These are phyloP conservation scores for Chlorencoelia australis DNA, from an alignment of 2,329 filamentous ascomycete species.

Conservation along the genomic window DNA sequence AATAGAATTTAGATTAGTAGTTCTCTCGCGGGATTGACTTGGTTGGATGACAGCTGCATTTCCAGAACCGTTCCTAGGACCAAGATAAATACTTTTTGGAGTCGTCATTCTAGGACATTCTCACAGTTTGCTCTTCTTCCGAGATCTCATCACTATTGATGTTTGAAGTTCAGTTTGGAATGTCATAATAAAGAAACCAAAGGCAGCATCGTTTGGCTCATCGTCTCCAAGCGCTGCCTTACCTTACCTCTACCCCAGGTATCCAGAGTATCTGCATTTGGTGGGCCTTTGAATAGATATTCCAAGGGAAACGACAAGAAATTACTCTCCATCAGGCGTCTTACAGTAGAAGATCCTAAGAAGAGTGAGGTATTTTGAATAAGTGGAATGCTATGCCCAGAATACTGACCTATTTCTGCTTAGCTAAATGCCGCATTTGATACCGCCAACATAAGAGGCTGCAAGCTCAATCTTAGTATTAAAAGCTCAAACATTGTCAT, in stretches of 20 bases:
- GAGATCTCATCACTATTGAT: not conserved
- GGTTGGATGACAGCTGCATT: not conserved
- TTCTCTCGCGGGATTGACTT: not conserved
- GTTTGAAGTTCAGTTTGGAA: constrained; percentile 1
- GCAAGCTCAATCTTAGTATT: no score
- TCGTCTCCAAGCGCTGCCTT: not conserved
- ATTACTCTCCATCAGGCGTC: not conserved
- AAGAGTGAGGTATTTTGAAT: no score
- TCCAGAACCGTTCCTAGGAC: constrained; percentile 2
- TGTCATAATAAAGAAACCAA: not conserved
- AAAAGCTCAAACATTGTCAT: not conserved
- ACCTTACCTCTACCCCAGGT: not conserved
- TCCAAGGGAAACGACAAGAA: not conserved
- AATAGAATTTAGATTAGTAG: not conserved
- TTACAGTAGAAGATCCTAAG: not conserved
- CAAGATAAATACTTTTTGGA: constrained; percentile 1
- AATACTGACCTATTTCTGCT: no score
- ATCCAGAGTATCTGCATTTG: not conserved
- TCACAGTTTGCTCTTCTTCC: not conserved
- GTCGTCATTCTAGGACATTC: constrained; percentile 1
- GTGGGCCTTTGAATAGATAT: not conserved
- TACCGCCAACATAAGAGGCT: no score
- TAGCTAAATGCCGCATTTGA: no score
- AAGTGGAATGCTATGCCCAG: no score
- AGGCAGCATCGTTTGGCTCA: not conserved